Evolutionary conservation across 2,329 filamentous ascomycete species (phyloP), one percentile per base, ranked within the genome.

Genomic region (Xylaria sp.): DNA sequence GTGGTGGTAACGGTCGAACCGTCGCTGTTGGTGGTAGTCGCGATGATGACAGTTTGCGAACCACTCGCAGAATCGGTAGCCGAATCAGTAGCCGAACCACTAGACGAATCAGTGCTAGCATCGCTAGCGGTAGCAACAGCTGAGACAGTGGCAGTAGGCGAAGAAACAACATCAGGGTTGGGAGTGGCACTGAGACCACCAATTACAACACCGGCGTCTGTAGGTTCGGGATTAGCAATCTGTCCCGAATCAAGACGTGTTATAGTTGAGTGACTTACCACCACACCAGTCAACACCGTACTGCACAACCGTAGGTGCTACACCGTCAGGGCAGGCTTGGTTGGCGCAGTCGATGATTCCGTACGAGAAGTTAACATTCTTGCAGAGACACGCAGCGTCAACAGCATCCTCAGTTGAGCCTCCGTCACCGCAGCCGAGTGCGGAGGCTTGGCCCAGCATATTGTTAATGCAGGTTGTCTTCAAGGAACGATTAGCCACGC

Each of bases 381-480:
- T 66, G 78, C 80, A 82, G 71, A 82, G 80, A 72, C 80, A 82
- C 59, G 69, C 68, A 45, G 67, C 60, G 58, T 79, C 51, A 19
- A 64, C 61, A 31, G 64, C 60, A 12, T 66, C 35, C n/a, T 37
- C 33, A 5, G 60, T 74, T 42, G 70, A 71, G 57, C 69, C 64
- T 9, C 49, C 63, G 3, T 42, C 49, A 49, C 79, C 73, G 42
- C 85, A 87, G 63, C 79, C 78, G 37, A 87, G 79, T 55, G 78
- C 72, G 35, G 66, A 33, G 49, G 78, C 78, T 76, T 82, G 78
- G 60, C 57, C 69, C n/a, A 81, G 67, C 83, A 87, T 85, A 77
- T 83, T 83, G 71, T 70, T 74, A 66, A 80, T 76, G 68, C 84
- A 87, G 42, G 70, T 75, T 70, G 74, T 76, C 84, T 87, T 57